Base-by-base conservation (phyloP, 345 rosid species). In the Ailanthus altissimus region DNA sequence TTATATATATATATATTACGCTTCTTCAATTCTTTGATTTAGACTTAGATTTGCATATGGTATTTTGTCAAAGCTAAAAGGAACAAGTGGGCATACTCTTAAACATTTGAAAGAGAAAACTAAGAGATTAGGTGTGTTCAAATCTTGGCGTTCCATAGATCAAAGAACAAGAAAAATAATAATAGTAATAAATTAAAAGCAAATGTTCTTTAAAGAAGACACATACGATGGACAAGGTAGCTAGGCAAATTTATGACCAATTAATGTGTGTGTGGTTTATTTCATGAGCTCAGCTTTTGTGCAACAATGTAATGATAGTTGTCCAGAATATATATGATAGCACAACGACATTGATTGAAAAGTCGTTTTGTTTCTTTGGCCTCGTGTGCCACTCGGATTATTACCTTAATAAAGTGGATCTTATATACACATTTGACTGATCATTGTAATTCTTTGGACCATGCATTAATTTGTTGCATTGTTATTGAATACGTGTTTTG, bases 351-450 rank as follows among this genome's bases (percentile, higher is more conserved):
- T 58, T 23, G 72, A 74, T 51, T 21, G 14, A 68, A 77, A 75
- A 45, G 65, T 56, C 70, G 69, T 64, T 74, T 58, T 40, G 15
- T 43, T 75, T 66, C 72, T 79, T 62, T 76, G 81, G 74, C 84
- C 81, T 84, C 81, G 89, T 84, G 84, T 84, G 83, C 83, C 77
- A 45, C 74, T 81, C 82, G 21, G 72, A 73, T 84, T 82, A 82
- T 79, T 50, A 57, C 67, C 66, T 79, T 28, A 76, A 61, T 72
- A 81, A 62, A 81, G 61, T 83, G 38, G 38, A 32, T 32, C 38
- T 32, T 32, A 32, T 32, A 32, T 32, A 3, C 57, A 20, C 75
- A 25, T 83, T 82, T 84, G 86, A 86, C 89, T 79, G 76, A 78
- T 78, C 68, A 73, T 80, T 54, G 20, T 36, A 63, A n/a, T 60